These are phyloP conservation scores for Apiospora arundinis DNA, from an alignment of 2,329 filamentous ascomycete species.

Conservation along the genomic window DNA sequence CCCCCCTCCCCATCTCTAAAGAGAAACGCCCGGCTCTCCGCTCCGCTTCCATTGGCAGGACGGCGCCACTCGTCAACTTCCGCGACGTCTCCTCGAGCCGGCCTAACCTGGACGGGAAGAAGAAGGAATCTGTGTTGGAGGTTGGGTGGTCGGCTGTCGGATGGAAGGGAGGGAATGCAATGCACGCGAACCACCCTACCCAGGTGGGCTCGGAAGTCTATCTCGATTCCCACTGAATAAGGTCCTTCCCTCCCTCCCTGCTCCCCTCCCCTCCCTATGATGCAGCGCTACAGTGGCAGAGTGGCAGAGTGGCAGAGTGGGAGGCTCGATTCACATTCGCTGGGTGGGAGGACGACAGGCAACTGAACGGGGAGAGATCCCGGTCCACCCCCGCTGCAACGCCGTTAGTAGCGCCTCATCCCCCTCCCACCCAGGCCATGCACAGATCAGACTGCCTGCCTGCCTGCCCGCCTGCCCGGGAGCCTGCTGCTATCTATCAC, in stretches of 20 bases:
- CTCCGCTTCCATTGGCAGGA: constrained; percentile 12
- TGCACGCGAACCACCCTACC: background rate
- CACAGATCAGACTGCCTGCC: background rate
- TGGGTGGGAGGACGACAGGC: background rate
- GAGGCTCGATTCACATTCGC: background rate
- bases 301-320: background rate
- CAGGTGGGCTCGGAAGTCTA: background rate
- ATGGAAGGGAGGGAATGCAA: background rate
- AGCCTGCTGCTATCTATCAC: background rate
- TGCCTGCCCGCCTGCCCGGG: no score
- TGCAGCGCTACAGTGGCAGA: no score
- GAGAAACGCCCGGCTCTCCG: background rate
- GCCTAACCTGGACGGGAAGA: background rate
- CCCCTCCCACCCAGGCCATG: background rate
- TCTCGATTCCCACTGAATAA: constrained; percentile 11
- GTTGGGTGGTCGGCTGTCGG: background rate
- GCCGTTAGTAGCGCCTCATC: background rate
- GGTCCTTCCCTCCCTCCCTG: background rate
- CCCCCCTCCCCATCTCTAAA: background rate
- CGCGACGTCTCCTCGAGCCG: background rate
- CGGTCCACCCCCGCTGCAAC: constrained; percentile 9
- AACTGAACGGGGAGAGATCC: background rate
- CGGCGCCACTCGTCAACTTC: constrained; percentile 4
- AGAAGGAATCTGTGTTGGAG: background rate
- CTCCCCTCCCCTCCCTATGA: no score